Percentiles rank a stretch among this genome's conserved stretches.
These are phyloP conservation scores for Globisporangium mamillatum DNA, from an alignment of 352 stramenopile species.

Conservation along the genomic window DNA sequence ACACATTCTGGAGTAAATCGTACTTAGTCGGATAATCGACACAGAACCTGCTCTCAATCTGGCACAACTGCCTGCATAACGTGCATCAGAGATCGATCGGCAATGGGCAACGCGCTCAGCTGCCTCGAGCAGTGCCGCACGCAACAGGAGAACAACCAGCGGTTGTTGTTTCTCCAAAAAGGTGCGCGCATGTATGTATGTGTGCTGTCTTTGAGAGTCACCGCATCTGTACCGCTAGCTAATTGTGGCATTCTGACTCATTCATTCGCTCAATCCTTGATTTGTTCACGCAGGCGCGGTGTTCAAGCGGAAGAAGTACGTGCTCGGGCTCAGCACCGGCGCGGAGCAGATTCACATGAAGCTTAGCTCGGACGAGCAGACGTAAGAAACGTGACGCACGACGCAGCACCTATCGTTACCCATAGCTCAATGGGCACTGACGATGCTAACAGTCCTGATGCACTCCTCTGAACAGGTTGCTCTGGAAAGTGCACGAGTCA, in stretches of 20 bases:
- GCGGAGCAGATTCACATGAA: slow-evolving; percentile 62
- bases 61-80: background rate
- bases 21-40: background rate
- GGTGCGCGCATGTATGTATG: slow-evolving; percentile 23
- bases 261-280: background rate
- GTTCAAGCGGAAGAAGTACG: slow-evolving; percentile 76
- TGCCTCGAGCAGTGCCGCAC: slow-evolving; percentile 75
- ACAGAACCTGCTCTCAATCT: background rate
- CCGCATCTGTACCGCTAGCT: background rate
- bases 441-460: background rate
- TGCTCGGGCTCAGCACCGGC: slow-evolving; percentile 61
- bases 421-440: background rate
- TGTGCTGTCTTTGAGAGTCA: no score
- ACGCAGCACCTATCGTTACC: background rate
- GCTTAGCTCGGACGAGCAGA: slow-evolving; percentile 61
- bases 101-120: slow-evolving; percentile 80
- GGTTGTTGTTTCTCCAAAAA: slow-evolving; percentile 72
- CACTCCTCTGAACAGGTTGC: slow-evolving; percentile 30
- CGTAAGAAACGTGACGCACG: slow-evolving; percentile 21
- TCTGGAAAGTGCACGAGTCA: slow-evolving; percentile 64
- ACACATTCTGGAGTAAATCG: background rate
- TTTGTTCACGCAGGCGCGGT: slow-evolving; percentile 33
- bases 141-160: slow-evolving; percentile 60
- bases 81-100: background rate
- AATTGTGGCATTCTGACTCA: background rate